A percentile compares a stretch with the other conserved stretches of the same genome.
Conservation (phyloP, 441 rosid species). For the Breynia disticha region DNA sequence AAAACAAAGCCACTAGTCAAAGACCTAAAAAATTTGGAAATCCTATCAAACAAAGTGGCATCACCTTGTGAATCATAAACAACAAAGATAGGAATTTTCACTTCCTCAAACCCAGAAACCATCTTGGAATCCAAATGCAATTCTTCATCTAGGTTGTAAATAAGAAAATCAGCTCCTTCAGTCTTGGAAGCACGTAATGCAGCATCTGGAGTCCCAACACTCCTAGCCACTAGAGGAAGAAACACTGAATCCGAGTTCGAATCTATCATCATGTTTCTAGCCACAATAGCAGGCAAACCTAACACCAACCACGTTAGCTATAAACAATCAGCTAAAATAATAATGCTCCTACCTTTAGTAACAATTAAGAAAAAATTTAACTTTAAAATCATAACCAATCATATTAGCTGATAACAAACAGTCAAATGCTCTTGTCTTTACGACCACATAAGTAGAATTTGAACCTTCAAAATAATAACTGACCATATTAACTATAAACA, state of each 20-base stretch:
- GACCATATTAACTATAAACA: too few relatives aligned
- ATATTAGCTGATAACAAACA: too few relatives aligned
- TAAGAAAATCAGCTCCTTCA: conserved; percentile 94
- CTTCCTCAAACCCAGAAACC: conserved; percentile 36
- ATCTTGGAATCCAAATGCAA: conserved; percentile 21
- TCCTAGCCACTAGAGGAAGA: conserved; percentile 85
- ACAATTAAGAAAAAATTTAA: too few relatives aligned
- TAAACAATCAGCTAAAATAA: too few relatives aligned
- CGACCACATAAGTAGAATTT: too few relatives aligned
- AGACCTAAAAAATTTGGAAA: conserved; percentile 28
- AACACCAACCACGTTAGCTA: not conserved
- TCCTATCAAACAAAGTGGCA: conserved; percentile 19
- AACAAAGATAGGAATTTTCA: conserved; percentile 58
- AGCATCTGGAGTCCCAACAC: conserved; percentile 47
- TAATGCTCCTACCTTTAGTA: too few relatives aligned
- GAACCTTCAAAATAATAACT: too few relatives aligned
- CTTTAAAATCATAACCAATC: too few relatives aligned
- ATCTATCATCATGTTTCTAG: conserved; percentile 74
- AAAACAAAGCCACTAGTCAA: conserved; percentile 80
- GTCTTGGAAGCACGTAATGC: conserved; percentile 59
- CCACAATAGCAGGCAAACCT: conserved; percentile 90
- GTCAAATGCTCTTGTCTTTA: too few relatives aligned
- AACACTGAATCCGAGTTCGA: conserved; percentile 54
- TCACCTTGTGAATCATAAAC: conserved; percentile 18
- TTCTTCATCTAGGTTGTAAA: conserved; percentile 33